A percentile compares a stretch with the other conserved stretches of the same genome.
phyloP scores from a whole-genome alignment of 768 basidiomycete species.

The Suillus paluster region DNA sequence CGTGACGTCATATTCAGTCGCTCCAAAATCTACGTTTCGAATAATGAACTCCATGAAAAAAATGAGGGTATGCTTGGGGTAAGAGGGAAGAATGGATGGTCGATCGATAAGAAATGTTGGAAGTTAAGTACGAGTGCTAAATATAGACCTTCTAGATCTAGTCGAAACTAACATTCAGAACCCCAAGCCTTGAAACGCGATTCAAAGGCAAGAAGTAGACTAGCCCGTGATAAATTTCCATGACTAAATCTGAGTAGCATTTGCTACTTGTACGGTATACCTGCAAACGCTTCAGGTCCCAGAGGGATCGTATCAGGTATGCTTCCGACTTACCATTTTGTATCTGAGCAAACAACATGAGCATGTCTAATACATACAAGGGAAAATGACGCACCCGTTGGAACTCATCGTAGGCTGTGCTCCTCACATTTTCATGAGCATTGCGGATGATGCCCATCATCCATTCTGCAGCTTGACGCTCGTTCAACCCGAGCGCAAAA shows the following conservation, averaged over 20 bases:
- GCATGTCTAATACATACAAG: not conserved
- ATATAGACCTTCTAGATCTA: not conserved
- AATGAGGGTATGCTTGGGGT: not conserved
- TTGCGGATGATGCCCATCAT: constrained; percentile 91
- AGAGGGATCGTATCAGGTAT: not conserved
- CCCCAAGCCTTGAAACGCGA: not conserved
- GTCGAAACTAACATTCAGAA: too few species aligned
- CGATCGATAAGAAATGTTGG: not conserved
- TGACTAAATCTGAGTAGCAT: not conserved
- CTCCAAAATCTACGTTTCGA: constrained; percentile 38
- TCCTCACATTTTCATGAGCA: constrained; percentile 93
- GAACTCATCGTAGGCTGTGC: constrained; percentile 95
- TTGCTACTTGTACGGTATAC: constrained; percentile 35
- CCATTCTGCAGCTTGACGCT: constrained; percentile 91
- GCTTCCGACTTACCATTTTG: constrained; percentile 45
- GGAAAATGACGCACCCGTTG: constrained; percentile 64
- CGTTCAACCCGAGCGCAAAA: constrained; percentile 80
- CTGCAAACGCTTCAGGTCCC: constrained; percentile 17
- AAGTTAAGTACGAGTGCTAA: not conserved
- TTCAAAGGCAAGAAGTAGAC: not conserved
- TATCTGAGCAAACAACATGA: constrained; percentile 33
- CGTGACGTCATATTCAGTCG: constrained; percentile 59
- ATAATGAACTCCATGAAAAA: constrained; percentile 45
- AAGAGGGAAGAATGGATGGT: not conserved
- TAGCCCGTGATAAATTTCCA: not conserved